phyloP scores from a whole-genome alignment of 805 yeast species.

The Metschnikowia matae region DNA sequence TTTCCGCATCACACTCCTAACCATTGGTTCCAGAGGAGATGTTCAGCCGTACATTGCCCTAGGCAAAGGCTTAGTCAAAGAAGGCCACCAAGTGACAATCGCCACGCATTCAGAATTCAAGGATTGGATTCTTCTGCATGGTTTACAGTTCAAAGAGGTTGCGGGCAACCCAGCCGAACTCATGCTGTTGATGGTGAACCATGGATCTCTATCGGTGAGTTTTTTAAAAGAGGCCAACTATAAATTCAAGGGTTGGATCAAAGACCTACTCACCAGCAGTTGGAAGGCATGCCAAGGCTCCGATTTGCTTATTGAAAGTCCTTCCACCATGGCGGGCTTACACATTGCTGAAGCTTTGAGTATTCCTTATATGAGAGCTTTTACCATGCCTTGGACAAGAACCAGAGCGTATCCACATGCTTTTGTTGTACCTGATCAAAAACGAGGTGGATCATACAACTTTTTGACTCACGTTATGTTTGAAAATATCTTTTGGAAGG shows the following conservation, averaged over 20 bases:
- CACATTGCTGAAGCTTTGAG: slow-evolving; percentile 91
- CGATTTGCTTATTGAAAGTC: slow-evolving; percentile 89
- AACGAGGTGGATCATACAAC: slow-evolving; percentile 88
- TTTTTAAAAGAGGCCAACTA: slow-evolving; percentile 79
- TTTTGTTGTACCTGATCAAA: slow-evolving; percentile 89
- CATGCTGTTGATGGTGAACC: slow-evolving; percentile 89
- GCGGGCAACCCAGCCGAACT: slow-evolving; percentile 93
- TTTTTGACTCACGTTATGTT: slow-evolving; percentile 89
- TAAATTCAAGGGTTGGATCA: slow-evolving; percentile 80
- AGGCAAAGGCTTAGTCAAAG: slow-evolving; percentile 70
- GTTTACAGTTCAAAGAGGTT: slow-evolving; percentile 63
- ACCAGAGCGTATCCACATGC: slow-evolving; percentile 97
- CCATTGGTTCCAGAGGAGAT: slow-evolving; percentile 95
- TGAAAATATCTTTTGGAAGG: slow-evolving; percentile 92
- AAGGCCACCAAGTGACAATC: slow-evolving; percentile 81
- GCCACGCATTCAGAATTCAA: slow-evolving; percentile 83
- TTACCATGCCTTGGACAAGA: slow-evolving; percentile 98
- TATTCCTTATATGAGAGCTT: slow-evolving; percentile 90
- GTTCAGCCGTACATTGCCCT: slow-evolving; percentile 94
- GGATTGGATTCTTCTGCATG: slow-evolving; percentile 66
- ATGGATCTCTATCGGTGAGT: slow-evolving; percentile 80
- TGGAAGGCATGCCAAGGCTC: slow-evolving; percentile 86
- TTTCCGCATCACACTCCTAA: slow-evolving; percentile 62
- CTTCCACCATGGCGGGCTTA: slow-evolving; percentile 92
- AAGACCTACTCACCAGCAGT: slow-evolving; percentile 61